Base-by-base conservation (phyloP, 2,329 filamentous ascomycete genomes). In the Diaporthe capsici region DNA sequence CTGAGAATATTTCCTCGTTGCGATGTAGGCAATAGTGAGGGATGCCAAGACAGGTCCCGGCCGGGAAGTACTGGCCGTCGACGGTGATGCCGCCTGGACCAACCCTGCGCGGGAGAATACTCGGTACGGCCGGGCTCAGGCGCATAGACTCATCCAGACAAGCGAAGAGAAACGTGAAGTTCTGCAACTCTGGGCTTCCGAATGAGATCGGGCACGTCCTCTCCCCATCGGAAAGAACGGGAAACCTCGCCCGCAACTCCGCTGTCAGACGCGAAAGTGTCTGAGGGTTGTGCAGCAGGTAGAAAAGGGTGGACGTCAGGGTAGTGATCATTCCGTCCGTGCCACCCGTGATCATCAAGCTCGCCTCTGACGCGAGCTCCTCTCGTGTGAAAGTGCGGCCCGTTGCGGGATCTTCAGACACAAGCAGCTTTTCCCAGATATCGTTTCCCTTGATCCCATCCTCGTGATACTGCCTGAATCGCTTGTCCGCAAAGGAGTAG, bases 311-410 rank as follows among this genome's bases (percentile, higher is more conserved):
- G 0, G 20, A 22, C 2, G 53, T 57, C 20, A 22, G n/a, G 2
- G 53, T 34, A 20, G 53, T 57, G 28, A 57, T 57, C 53, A 57
- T 57, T 22, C 53, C 53, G 28, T 57, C 53, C 28, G 53, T 57
- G 28, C 53, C 53, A 5, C 53, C 53, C 53, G n/a, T 57, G 28
- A 57, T 57, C 20, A 57, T 25, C 20, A 57, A 22, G 12, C 53
- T 57, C 17, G 53, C 53, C 17, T 57, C 53, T 22, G 53, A 57
- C 12, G n/a, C 53, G 53, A 57, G 53, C 53, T 57, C 53, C 6
- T 57, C 53, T 7, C n/a, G 20, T 1, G 53, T 57, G 9, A 57
- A 57, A 20, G 20, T 22, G 20, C 53, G 13, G 8, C 53, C 28
- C 10, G 28, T 57, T 12, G n/a, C 2, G 20, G 53, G 53, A 20